Base-by-base conservation (phyloP, 1,139 yeast genomes). In the Arxiozyma slooffiae region DNA sequence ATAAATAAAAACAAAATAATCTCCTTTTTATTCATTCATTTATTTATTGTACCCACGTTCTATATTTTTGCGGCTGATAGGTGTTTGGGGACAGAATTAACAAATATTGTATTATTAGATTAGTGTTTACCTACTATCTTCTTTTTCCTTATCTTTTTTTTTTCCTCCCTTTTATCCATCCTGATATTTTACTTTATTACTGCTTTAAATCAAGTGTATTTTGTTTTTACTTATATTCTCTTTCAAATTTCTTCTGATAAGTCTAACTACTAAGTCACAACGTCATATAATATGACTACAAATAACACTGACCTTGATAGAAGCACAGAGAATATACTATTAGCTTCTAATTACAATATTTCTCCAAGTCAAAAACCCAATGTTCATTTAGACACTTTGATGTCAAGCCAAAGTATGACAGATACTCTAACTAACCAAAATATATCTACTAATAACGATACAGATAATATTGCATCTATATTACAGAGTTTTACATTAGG, bases 381-480 rank as follows among this genome's bases (percentile, higher is more conserved):
- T 30, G 24, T 48, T 14, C 47, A 45, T 23, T 23, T 50, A 36
- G 44, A 48, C 24, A 26, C 49, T n/a, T 30, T 30, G 24, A 38
- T 42, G 8, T 44, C 26, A 41, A 24, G 21, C 16, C 48, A 36
- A 36, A 38, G 16, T 9, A n/a, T 36, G 11, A 20, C 43, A 21
- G 42, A 38, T 26, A 39, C 39, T 21, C 26, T 41, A 18, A 36
- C n/a, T 8, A 41, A 41, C 34, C 44, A 41, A 41, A 41, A 36
- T 18, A 26, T 41, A 18, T 17, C 22, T 18, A 17, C 34, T 4
- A 38, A 36, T 24, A 44, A 38, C 24, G 47, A 44, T 38, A 21
- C 47, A 2, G 42, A 42, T 20, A 64, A 64, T 44, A 48, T 64
- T 30, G 53, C 67, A 6, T 56, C 66, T 14, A 61, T 63, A 58